Evolutionary conservation across 2,329 filamentous ascomycete species (phyloP), one percentile per base, ranked within the genome.

Genomic region (Bipolaris victoriae): DNA sequence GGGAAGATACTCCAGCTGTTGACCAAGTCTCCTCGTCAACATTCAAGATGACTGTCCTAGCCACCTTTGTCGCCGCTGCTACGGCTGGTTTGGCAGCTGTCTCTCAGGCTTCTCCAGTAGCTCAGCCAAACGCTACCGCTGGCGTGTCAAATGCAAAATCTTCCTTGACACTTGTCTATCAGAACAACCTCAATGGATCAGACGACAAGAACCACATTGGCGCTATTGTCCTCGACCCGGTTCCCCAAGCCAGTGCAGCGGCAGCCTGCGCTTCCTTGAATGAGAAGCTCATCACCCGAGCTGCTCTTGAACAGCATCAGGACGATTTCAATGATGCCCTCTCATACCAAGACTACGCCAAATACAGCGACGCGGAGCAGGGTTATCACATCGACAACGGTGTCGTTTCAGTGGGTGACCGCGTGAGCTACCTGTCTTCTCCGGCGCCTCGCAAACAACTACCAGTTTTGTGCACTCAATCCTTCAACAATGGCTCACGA

Each of bases 101-200:
- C 9, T 57, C 66, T 26, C 49, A 57, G 18, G 63, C 63, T 29
- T 64, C 61, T 16, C 67, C 70, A 10, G 48, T 68, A 31, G 40
- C 33, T 5, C 64, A 66, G 31, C 31, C 57, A 35, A 63, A 60
- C 55, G 61, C 54, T 45, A 35, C 58, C 1, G 48, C 59, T 3
- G 36, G 46, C 39, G 58, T 62, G 1, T 67, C 69, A 1, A 75
- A 74, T 36, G 66, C 66, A 2, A 63, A 76, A 22, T 80, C 77
- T 1, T 83, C 81, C 1, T 64, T 84, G 51, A 83, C 81, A 0
- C 71, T 84, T 6, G 66, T 84, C 7, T 84, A 81, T 57, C 82
- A 84, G 64, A 85, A 84, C 69, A 84, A 84, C 39, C 72, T 84
- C 22, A 85, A 85, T 64, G 76, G 72, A 7, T 80, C 81, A 0